phyloP scores from a whole-genome alignment of 495 filamentous ascomycete species.

The Schizothecium vesticola region DNA sequence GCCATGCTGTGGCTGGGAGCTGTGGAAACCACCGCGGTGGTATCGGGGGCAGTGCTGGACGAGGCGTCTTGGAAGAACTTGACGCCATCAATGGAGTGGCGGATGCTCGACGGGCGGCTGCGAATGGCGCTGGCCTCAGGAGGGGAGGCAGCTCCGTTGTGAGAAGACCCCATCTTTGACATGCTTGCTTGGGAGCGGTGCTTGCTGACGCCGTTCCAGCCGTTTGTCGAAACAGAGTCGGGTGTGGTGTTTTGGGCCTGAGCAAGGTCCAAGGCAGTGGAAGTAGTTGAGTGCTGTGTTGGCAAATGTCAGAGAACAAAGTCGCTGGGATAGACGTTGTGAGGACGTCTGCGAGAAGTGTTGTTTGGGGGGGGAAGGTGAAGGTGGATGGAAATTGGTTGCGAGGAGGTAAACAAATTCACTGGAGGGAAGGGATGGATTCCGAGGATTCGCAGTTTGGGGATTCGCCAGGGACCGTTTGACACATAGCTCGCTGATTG shows the following conservation, averaged over 20 bases:
- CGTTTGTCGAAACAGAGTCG: constrained; percentile 47
- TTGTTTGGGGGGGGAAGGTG: constrained; percentile 11
- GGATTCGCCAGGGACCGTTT: background rate
- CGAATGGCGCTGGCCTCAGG: constrained; percentile 37
- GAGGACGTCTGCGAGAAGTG: background rate
- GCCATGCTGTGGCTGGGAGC: constrained; percentile 38
- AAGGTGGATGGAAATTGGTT: background rate
- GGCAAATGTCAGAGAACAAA: constrained; percentile 12
- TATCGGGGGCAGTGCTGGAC: constrained; percentile 17
- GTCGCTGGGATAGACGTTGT: constrained; percentile 14
- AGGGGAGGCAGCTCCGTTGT: constrained; percentile 29
- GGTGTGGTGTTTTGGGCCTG: constrained; percentile 61
- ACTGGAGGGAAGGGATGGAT: background rate
- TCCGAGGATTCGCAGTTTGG: background rate
- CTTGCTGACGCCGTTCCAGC: constrained; percentile 62
- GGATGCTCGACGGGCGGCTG: constrained; percentile 42
- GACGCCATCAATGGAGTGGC: constrained; percentile 48
- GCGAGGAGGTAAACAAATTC: background rate
- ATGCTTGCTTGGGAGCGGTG: constrained; percentile 82
- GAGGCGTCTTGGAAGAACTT: constrained; percentile 29
- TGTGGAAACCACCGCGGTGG: constrained; percentile 32
- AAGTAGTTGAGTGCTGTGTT: constrained; percentile 65
- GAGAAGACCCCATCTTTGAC: constrained; percentile 53
- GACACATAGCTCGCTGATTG: background rate
- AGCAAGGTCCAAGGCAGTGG: constrained; percentile 75